Evolutionary conservation across 352 stramenopile species (phyloP).

Genomic region (Phytopythium helicoides): DNA sequence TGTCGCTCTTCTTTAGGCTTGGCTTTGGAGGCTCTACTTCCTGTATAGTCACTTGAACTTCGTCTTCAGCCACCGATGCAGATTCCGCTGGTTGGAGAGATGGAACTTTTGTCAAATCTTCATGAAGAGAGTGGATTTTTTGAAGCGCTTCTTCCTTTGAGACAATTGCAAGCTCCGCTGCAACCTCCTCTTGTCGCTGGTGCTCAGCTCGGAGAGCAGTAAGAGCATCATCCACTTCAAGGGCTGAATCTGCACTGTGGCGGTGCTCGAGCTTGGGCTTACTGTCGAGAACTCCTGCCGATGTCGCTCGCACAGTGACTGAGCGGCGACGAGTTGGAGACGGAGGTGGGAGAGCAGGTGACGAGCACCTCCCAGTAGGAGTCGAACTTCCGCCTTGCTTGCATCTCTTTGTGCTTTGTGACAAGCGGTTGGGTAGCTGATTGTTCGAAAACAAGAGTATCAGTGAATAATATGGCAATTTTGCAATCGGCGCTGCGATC

Average conservation of each 20-base stretch:
- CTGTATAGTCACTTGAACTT: conserved; percentile 6
- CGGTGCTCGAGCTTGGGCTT: conserved; percentile 11
- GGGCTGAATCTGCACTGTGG: conserved; percentile 12
- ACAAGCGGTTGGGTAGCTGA: conserved; percentile 8
- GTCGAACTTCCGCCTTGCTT: background rate
- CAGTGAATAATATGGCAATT: background rate
- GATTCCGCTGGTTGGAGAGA: background rate
- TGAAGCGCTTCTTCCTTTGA: conserved; percentile 36
- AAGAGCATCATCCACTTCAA: conserved; percentile 7
- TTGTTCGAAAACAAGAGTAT: too few species aligned
- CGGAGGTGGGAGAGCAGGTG: conserved; percentile 1
- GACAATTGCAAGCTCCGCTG: conserved; percentile 12
- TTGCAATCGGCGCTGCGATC: too few species aligned
- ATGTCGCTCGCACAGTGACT: background rate
- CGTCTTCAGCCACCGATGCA: background rate
- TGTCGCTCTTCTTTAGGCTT: background rate
- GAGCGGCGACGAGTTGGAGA: conserved; percentile 5
- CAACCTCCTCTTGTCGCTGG: conserved; percentile 18
- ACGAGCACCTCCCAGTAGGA: background rate
- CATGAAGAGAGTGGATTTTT: conserved; percentile 29
- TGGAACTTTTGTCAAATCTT: conserved; percentile 14
- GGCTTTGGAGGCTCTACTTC: background rate
- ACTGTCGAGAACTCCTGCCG: background rate
- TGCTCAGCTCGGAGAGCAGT: conserved; percentile 16
- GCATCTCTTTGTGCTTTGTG: conserved; percentile 7